These are phyloP conservation scores for Termitomyces bulborhizus DNA, from an alignment of 768 basidiomycete species.

Conservation along the genomic window DNA sequence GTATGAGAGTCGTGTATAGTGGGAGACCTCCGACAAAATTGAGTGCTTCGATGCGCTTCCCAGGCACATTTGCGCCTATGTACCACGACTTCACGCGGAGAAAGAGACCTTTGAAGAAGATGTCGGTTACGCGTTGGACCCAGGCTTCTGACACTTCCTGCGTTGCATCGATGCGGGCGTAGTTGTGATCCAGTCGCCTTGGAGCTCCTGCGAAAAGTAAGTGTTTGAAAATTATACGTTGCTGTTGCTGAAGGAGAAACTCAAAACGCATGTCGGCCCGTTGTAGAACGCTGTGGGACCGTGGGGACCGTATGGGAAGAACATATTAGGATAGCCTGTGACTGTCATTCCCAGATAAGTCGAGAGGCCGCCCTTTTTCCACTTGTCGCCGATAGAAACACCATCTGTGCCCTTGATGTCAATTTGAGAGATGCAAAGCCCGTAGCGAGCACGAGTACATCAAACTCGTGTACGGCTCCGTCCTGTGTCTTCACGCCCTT, in stretches of 20 bases:
- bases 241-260: neutral
- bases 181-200: constrained; percentile 18
- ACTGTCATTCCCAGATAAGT: constrained; percentile 12
- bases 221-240: neutral
- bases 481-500: constrained; percentile 17
- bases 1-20: constrained; percentile 11
- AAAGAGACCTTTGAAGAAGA: constrained; percentile 9
- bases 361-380: constrained; percentile 15
- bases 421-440: constrained; percentile 14
- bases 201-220: constrained; percentile 14
- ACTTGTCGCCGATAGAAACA: constrained; percentile 14
- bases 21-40: constrained; percentile 19
- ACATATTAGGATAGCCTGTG: constrained; percentile 20
- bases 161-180: constrained; percentile 6
- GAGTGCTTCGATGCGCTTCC: constrained; percentile 16
- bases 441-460: neutral
- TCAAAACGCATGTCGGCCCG: constrained; percentile 18
- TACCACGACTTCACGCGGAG: constrained; percentile 19
- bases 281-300: constrained; percentile 20
- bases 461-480: constrained; percentile 1
- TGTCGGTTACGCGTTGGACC: constrained; percentile 9
- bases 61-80: constrained; percentile 19
- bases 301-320: constrained; percentile 21
- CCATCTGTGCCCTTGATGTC: constrained; percentile 16
- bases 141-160: constrained; percentile 10